These are phyloP conservation scores for Arthrobotrys megalospora DNA, from an alignment of 2,329 filamentous ascomycete genomes.

Conservation along the genomic window DNA sequence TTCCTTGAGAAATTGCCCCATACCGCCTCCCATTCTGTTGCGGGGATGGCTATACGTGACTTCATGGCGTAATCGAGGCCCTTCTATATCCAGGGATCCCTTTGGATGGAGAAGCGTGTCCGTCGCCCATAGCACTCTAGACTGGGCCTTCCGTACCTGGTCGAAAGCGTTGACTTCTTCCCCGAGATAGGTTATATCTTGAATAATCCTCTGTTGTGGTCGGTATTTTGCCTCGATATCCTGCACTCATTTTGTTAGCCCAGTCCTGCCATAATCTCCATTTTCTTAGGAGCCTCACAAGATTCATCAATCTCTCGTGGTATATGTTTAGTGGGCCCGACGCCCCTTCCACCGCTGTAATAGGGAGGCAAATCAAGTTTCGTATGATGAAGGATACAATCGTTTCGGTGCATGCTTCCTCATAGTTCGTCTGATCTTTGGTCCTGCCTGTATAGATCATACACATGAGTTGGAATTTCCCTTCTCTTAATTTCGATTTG, in stretches of 20 bases:
- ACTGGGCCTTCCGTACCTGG: conserved; percentile 1
- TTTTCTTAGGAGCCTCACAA: conserved; percentile 10
- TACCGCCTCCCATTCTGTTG: conserved; percentile 11
- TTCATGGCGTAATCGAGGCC: not conserved
- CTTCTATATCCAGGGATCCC: conserved; percentile 31
- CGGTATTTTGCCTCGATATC: conserved; percentile 24
- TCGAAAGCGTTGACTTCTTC: conserved; percentile 19
- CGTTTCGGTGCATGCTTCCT: conserved; percentile 32
- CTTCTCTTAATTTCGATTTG: conserved; percentile 34
- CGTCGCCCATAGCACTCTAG: conserved; percentile 6
- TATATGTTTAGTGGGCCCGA: conserved; percentile 18
- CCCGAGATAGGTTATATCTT: conserved; percentile 15
- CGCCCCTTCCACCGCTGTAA: conserved; percentile 11
- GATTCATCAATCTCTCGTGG: conserved; percentile 22
- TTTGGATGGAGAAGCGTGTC: conserved; percentile 33
- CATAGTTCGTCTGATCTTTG: conserved; percentile 38
- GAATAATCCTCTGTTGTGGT: conserved; percentile 29
- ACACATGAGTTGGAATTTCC: conserved; percentile 40
- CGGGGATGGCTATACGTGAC: not conserved
- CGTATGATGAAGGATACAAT: conserved; percentile 31
- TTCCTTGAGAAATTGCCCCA: conserved; percentile 4
- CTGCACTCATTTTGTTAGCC: conserved; percentile 9
- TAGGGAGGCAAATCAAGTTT: conserved; percentile 14
- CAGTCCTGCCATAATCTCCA: not conserved
- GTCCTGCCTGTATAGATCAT: conserved; percentile 39